phyloP scores from a whole-genome alignment of 176 grass and related monocot species.

The Carex myosuroides region DNA sequence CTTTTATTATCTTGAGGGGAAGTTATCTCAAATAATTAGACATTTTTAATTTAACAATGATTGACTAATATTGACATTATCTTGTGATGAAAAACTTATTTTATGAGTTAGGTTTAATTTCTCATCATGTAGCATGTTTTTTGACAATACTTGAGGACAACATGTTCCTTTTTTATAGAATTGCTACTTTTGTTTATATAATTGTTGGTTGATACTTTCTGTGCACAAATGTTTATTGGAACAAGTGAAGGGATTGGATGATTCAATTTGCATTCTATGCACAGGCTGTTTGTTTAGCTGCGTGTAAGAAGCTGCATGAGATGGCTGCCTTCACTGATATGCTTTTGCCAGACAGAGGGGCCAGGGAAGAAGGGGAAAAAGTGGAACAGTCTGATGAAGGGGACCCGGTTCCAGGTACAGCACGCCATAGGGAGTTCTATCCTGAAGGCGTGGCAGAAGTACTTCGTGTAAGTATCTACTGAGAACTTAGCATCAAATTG shows the following conservation, averaged over 20 bases:
- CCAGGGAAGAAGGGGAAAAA: constrained; percentile 68
- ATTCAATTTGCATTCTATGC: constrained; percentile 10
- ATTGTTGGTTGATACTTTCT: constrained; percentile 1
- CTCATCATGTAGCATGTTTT: background rate
- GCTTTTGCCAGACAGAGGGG: constrained; percentile 97
- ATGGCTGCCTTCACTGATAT: constrained; percentile 98
- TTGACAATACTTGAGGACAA: background rate
- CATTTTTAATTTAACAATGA: background rate
- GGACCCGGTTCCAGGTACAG: constrained; percentile 88
- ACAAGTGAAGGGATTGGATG: background rate
- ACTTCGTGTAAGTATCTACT: constrained; percentile 45
- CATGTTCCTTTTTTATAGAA: background rate
- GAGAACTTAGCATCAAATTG: background rate
- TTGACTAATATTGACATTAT: background rate
- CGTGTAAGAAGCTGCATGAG: constrained; percentile 99
- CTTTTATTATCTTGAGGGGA: background rate
- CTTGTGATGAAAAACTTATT: background rate
- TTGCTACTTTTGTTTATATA: background rate
- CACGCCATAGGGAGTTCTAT: constrained; percentile 94
- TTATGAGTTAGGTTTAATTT: background rate
- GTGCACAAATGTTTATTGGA: background rate
- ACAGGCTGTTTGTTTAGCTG: constrained; percentile 96
- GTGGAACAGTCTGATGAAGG: constrained; percentile 73
- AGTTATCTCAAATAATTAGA: background rate
- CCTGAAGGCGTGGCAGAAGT: constrained; percentile 95